These are phyloP conservation scores for Trifolium dubium DNA, from an alignment of 306 rosid species.

Conservation along the genomic window DNA sequence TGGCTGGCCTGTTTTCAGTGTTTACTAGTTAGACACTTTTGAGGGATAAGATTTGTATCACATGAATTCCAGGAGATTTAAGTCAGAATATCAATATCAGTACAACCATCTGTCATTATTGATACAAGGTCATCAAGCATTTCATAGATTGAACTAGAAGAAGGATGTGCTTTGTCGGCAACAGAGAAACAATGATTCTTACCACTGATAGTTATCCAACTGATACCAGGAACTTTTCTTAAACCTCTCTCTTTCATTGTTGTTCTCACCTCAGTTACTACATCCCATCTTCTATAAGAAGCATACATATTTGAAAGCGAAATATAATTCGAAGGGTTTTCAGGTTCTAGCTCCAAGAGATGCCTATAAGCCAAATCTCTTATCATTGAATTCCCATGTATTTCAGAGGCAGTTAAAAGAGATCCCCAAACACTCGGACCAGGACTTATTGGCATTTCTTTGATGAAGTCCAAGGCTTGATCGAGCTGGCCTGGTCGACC, in stretches of 20 bases:
- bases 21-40: slow-evolving; percentile 14
- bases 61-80: slow-evolving; percentile 28
- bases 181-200: slow-evolving; percentile 69
- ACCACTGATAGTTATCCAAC: slow-evolving; percentile 70
- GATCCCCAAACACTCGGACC: slow-evolving; percentile 87
- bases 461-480: slow-evolving; percentile 62
- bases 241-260: slow-evolving; percentile 76
- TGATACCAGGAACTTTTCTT: slow-evolving; percentile 77
- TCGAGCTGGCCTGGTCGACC: slow-evolving; percentile 73
- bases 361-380: slow-evolving; percentile 63
- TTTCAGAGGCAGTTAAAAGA: slow-evolving; percentile 63
- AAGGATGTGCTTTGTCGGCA: slow-evolving; percentile 75
- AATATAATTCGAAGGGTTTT: slow-evolving; percentile 74
- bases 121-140: slow-evolving; percentile 60
- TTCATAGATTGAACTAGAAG: slow-evolving; percentile 61
- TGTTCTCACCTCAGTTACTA: slow-evolving; percentile 68
- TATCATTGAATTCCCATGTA: slow-evolving; percentile 61
- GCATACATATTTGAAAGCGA: slow-evolving; percentile 77
- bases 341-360: slow-evolving; percentile 72
- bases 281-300: slow-evolving; percentile 69
- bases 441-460: slow-evolving; percentile 61
- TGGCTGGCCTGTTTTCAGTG: slow-evolving; percentile 6
- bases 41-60: slow-evolving; percentile 19
- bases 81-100: slow-evolving; percentile 47
- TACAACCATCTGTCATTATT: slow-evolving; percentile 55